Base-by-base conservation (phyloP, 1,284 basidiomycete species). In the Pterula multifida region DNA sequence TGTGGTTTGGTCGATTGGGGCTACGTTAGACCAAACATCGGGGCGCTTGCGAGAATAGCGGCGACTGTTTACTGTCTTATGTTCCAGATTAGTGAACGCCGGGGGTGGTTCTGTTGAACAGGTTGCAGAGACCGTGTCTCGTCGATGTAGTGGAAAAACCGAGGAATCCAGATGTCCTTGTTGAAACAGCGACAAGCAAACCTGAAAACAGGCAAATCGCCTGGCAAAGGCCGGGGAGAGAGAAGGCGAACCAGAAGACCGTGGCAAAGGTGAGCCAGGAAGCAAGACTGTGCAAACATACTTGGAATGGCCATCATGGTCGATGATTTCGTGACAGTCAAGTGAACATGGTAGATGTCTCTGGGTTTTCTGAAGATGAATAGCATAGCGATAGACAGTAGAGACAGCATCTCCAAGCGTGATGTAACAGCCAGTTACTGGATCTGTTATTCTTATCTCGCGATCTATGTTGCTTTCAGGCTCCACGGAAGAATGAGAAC, bases 1-100 rank as follows among this genome's bases (percentile, higher is more conserved):
- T 25, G 59, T 48, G 22, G 32, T 39, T 36, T 58, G 52, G 49
- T 63, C 52, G 51, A 60, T 57, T 44, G 58, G 56, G 13, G 61
- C 48, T 17, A 65, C 61, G 58, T 76, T 73, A 9, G 55, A 54
- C 85, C 86, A 88, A 58, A 88, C 85, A 44, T 69, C 64, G 9
- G 85, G 76, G 28, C 60, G 62, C 58, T 76, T 80, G 51, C 73
- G 71, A 3, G 65, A 62, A 64, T 87, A 85, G 17, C 36, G 49
- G 45, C 21, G 2, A 53, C 51, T 12, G 56, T 53, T 35, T 50
- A 52, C 17, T 52, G 50, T 15, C 28, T 50, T 39, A 50, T 52
- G 45, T 45, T 59, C 35, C 46, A 24, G 39, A 1, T 50, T 15
- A 24, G 44, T 46, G 36, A 57, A 55, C 24, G 55, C 53, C 26